These are phyloP conservation scores for Endothia cerciana DNA, from an alignment of 2,329 filamentous ascomycete genomes.

Conservation along the genomic window DNA sequence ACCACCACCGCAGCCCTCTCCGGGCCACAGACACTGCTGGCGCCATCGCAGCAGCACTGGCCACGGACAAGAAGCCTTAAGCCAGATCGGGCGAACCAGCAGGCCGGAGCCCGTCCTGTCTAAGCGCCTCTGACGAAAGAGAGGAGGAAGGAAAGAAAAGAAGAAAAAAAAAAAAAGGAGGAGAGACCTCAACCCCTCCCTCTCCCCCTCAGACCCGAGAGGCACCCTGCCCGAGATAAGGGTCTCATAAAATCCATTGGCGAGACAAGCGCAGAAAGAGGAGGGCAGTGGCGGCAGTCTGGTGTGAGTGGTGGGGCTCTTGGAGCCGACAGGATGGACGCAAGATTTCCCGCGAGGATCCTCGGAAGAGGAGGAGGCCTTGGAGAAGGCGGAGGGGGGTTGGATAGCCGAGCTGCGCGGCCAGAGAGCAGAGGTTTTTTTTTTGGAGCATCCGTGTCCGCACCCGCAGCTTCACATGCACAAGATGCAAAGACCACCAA, in stretches of 20 bases:
- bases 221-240: background rate
- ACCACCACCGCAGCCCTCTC: background rate
- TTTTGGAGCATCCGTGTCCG: too few relatives aligned
- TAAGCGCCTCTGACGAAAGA: background rate
- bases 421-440: background rate
- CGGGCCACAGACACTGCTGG: background rate
- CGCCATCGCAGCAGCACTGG: conserved; percentile 1
- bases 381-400: too few relatives aligned
- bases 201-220: too few relatives aligned
- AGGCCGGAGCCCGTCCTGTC: background rate
- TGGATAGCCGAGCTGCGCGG: background rate
- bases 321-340: background rate
- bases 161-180: background rate
- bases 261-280: conserved; percentile 14
- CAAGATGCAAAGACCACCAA: too few relatives aligned
- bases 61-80: background rate
- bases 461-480: too few relatives aligned
- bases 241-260: background rate
- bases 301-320: background rate
- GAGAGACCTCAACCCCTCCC: background rate
- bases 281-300: background rate
- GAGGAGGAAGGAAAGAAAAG: too few relatives aligned
- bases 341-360: background rate
- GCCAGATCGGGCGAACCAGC: background rate
- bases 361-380: background rate